These are phyloP conservation scores for Pulveroboletus sp. DNA, from an alignment of 1,284 basidiomycete genomes.

Conservation along the genomic window DNA sequence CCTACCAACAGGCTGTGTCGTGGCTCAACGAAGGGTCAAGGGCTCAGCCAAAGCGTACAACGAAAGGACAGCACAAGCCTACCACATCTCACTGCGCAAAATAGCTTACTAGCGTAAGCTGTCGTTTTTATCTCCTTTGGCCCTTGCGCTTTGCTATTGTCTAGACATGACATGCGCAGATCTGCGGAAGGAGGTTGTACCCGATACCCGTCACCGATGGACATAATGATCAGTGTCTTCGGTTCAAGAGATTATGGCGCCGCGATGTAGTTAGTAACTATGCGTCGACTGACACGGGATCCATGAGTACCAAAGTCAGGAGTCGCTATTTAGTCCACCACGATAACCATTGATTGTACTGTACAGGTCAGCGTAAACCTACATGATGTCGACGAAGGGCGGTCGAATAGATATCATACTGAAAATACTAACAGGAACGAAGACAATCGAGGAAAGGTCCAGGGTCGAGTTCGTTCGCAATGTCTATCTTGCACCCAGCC, in stretches of 20 bases:
- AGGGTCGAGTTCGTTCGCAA: background rate
- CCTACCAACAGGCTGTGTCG: too few relatives aligned
- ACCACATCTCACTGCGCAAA: background rate
- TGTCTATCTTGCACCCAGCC: conserved; percentile 33
- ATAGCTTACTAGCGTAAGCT: background rate
- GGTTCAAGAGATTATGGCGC: too few relatives aligned
- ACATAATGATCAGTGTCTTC: too few relatives aligned
- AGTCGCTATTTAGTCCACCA: background rate
- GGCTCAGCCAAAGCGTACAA: too few relatives aligned
- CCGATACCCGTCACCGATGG: background rate
- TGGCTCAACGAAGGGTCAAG: too few relatives aligned
- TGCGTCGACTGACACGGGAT: too few relatives aligned
- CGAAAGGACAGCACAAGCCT: too few relatives aligned
- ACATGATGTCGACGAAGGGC: conserved; percentile 1
- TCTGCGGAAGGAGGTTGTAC: background rate
- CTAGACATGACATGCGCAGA: background rate
- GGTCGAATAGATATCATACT: conserved; percentile 26
- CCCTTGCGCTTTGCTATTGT: background rate
- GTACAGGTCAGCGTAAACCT: conserved; percentile 7
- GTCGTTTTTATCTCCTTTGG: background rate
- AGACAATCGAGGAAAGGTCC: background rate
- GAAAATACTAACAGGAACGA: conserved; percentile 4
- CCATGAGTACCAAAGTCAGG: too few relatives aligned
- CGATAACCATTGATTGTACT: conserved; percentile 1
- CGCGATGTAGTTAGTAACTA: too few relatives aligned